Percentiles rank a stretch among this genome's conserved stretches.
phyloP scores from a whole-genome alignment of 345 rosid species.

The Trapa bicornis region DNA sequence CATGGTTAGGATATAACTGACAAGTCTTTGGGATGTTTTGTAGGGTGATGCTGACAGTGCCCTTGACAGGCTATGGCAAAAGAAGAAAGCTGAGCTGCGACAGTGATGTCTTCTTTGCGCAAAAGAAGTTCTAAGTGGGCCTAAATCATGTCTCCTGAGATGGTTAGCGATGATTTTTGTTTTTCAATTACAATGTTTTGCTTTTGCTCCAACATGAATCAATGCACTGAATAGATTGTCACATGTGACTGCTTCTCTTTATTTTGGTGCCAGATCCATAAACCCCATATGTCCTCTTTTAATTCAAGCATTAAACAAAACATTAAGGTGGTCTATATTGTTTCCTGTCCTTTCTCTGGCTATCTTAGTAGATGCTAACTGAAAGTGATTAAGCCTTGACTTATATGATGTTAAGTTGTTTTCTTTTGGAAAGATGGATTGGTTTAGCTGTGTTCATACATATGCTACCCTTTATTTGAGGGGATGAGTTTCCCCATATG shows the following conservation, averaged over 20 bases:
- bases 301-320: not conserved
- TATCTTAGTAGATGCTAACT: no score
- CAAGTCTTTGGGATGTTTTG: slow-evolving; percentile 4
- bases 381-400: no score
- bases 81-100: slow-evolving; percentile 31
- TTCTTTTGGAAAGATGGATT: no score
- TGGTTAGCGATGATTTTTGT: not conserved
- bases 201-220: not conserved
- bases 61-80: slow-evolving; percentile 50
- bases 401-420: no score
- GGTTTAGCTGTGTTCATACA: no score
- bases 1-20: not conserved
- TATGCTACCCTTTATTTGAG: no score
- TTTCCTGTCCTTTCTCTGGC: no score
- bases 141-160: not conserved
- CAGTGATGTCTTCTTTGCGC: slow-evolving; percentile 8
- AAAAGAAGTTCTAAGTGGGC: no score
- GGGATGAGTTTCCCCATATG: no score
- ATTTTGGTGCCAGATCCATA: not conserved
- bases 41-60: slow-evolving; percentile 52
- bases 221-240: not conserved
- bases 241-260: not conserved
- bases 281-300: not conserved
- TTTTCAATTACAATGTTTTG: not conserved
- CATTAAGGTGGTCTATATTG: not conserved